phyloP scores from a whole-genome alignment of 2,329 filamentous ascomycete species.

The Orbilia brochopaga region DNA sequence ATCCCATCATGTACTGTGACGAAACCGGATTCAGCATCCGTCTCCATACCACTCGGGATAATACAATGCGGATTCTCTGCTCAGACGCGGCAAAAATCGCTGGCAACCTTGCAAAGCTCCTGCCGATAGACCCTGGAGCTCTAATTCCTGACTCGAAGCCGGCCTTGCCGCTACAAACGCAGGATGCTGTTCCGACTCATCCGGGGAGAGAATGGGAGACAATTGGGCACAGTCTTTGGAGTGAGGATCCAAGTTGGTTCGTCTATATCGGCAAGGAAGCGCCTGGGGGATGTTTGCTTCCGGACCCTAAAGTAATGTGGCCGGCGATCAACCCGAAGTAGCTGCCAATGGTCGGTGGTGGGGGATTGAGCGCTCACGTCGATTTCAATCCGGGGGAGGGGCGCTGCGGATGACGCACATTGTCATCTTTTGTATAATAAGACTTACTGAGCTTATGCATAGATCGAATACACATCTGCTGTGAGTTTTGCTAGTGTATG shows the following conservation, averaged over 20 bases:
- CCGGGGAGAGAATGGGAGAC: background rate
- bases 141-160: background rate
- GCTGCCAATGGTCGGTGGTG: too few species aligned
- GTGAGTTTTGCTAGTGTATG: too few species aligned
- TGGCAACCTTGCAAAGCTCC: background rate
- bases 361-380: too few species aligned
- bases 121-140: background rate
- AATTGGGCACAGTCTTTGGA: conserved; percentile 15
- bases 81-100: background rate
- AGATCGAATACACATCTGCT: too few species aligned
- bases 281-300: background rate
- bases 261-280: conserved; percentile 2
- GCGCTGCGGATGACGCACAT: too few species aligned
- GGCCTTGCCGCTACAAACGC: background rate
- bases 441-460: too few species aligned
- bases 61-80: background rate
- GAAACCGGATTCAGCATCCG: conserved; percentile 10
- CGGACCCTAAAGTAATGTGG: background rate
- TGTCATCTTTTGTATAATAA: too few species aligned
- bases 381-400: too few species aligned
- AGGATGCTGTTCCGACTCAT: background rate
- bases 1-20: conserved; percentile 10
- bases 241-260: conserved; percentile 5
- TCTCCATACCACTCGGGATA: background rate
- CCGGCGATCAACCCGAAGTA: background rate